Evolutionary conservation across 371 early-diverging fungal genomes (phyloP), one percentile per base, ranked within the genome.

Genomic region (Actinomortierella ambigua): DNA sequence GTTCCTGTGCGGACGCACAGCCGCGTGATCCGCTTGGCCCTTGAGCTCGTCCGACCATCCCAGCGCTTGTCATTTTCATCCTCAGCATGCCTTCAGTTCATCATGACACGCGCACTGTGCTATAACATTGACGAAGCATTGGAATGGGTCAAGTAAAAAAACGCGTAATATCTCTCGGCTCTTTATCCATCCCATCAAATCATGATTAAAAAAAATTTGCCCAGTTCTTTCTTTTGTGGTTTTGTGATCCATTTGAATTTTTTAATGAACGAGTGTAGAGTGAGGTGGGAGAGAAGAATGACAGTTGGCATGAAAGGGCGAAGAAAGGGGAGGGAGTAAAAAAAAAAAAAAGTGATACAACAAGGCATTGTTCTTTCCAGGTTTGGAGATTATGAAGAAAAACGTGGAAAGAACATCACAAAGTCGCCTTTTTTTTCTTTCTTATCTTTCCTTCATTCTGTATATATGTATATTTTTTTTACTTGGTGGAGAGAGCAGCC

Each of bases 401-500:
- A 34, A 34, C 34, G 34, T 4, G 7, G 34, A 34, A 34, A 11
- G 34, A 11, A 11, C 34, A 34, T 34, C 11, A 11, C 11, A 4
- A 34, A 34, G 34, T 34, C 34, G 34, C 11, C 11, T 34, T 34
- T 11, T 34, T 34, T 11, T 34, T n/a, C n/a, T n/a, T n/a, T n/a
- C n/a, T n/a, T n/a, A n/a, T n/a, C n/a, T n/a, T n/a, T n/a, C n/a
- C n/a, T n/a, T n/a, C n/a, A n/a, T n/a, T n/a, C n/a, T n/a, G n/a
- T 4, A 34, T 34, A 11, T 11, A 11, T 34, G 34, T 4, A 3
- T 49, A 26, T 23, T 2, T 49, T 8, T 22, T 48, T 29, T 28
- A 29, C 29, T 53, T 53, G 53, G 53, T n/a, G 53, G 17, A 29
- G 14, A 86, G 77, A 59, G 87, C 88, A 61, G 57, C 39, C 65